These are phyloP conservation scores for Rhodofomes roseus DNA, from an alignment of 1,284 basidiomycete species.

Conservation along the genomic window DNA sequence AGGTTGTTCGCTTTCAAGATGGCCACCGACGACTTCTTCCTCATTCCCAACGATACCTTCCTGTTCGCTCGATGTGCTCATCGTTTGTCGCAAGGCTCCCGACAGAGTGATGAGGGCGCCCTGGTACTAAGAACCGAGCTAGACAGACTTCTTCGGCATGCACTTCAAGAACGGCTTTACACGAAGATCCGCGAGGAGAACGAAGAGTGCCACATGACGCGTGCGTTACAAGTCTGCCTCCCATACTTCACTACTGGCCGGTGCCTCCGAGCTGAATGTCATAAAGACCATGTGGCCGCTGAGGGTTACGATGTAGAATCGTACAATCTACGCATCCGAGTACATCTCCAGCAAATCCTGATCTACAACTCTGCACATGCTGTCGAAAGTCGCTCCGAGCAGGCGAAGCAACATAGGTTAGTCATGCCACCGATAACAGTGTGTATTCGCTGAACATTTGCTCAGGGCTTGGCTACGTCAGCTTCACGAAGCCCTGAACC, in stretches of 20 bases:
- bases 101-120: slow-evolving; percentile 7
- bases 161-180: slow-evolving; percentile 26
- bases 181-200: slow-evolving; percentile 33
- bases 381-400: slow-evolving; percentile 18
- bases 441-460: background rate
- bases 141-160: slow-evolving; percentile 14
- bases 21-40: slow-evolving; percentile 23
- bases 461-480: slow-evolving; percentile 19
- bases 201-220: slow-evolving; percentile 21
- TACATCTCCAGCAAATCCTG: slow-evolving; percentile 46
- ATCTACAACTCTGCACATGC: slow-evolving; percentile 35
- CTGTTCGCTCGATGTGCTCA: slow-evolving; percentile 2
- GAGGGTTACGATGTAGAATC: slow-evolving; percentile 22
- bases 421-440: background rate
- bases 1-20: slow-evolving; percentile 37
- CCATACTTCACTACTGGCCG: slow-evolving; percentile 33
- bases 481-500: slow-evolving; percentile 22
- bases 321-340: slow-evolving; percentile 38
- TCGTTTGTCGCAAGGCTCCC: background rate
- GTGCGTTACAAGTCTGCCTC: slow-evolving; percentile 11
- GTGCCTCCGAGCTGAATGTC: slow-evolving; percentile 2
- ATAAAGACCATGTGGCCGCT: slow-evolving; percentile 26
- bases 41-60: slow-evolving; percentile 23
- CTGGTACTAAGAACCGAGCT: slow-evolving; percentile 14
- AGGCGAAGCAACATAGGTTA: slow-evolving; percentile 15